Evolutionary conservation across 176 grass and related monocot genomes (phyloP), one percentile per base, ranked within the genome.

Genomic region (Cocos nucifera): DNA sequence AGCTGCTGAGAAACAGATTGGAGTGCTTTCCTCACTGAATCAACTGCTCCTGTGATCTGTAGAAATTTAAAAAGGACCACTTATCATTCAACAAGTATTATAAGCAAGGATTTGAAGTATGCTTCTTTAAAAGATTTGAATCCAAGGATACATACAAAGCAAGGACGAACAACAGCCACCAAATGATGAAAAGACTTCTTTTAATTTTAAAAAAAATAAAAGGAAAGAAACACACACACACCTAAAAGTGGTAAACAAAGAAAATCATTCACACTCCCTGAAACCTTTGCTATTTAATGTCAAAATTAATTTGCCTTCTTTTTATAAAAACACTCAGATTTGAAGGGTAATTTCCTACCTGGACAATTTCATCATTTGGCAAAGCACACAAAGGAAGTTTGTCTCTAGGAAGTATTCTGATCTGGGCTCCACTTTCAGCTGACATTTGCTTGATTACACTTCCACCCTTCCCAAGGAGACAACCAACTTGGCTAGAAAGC

Each of bases 401-500:
- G 50, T 98, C 93, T 76, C 73, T 88, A 15, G 79, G 78, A 75
- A 82, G 66, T 54, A 98, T 69, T 65, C 87, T 78, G 48, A 98
- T 85, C 39, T 92, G 84, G 61, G 78, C 83, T 49, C 87, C 71
- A 53, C 61, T 92, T 53, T 86, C 87, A 69, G 77, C 73, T 23
- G 82, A 88, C 71, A 98, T 81, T 81, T 88, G 79, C 61, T 89
- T 92, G 69, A 98, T 65, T 23, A 92, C 69, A 67, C 77, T 80
- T 59, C 84, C 93, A 17, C 71, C 71, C 66, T 86, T 98, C 4
- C 93, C 93, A 59, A 98, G 61, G 67, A 98, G 84, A 52, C 73
- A 88, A 49, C 93, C 93, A 4, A 90, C 93, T 77, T 98, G 93
- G 56, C 76, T 75, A 53, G 83, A 85, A 26, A 88, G 75, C 56